Base-by-base conservation (phyloP, 495 filamentous ascomycete genomes). In the Sphaerosporella brunnea region DNA sequence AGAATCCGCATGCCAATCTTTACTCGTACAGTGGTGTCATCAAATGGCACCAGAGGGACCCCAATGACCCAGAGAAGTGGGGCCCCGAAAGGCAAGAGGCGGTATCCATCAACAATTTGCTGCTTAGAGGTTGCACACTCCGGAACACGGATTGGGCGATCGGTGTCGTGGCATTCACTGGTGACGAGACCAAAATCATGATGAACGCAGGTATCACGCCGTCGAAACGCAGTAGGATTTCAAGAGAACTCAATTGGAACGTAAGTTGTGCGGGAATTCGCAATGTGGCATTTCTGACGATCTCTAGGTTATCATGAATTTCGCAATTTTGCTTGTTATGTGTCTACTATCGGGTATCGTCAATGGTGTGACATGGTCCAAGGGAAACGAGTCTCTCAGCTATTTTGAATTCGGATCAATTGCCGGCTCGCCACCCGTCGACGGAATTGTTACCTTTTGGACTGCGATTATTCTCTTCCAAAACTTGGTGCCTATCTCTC, bases 151-250 rank as follows among this genome's bases (percentile, higher is more conserved):
- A 96, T 58, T 99, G 92, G 92, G 72, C 82, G 43, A 74, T 99
- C 23, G 92, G 88, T 48, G 72, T 99, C n/a, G 92, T 96, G 39
- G 68, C 93, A 30, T 99, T 93, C 68, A 99, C 92, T 20, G 92
- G 92, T 32, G 79, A 82, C 54, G 92, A 99, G 56, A 94, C 92
- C 18, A 99, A 96, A 68, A 96, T 96, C 63, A 99, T 99, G 92
- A 79, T 95, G 66, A 99, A 99, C 62, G 80, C 92, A 9, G 92
- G 92, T 45, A 82, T 84, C 38, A 96, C 92, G n/a, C 92, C 92
- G 7, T 92, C 77, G 53, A 99, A 99, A 66, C 79, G 88, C 51
- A 74, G 92, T 36, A 76, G 82, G 39, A 86, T 99, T 58, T 79
- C 84, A 28, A 80, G 81, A 53, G 86, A 94, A 58, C 68, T 99